phyloP scores from a whole-genome alignment of 1,139 yeast genomes.

The Candida sp. region DNA sequence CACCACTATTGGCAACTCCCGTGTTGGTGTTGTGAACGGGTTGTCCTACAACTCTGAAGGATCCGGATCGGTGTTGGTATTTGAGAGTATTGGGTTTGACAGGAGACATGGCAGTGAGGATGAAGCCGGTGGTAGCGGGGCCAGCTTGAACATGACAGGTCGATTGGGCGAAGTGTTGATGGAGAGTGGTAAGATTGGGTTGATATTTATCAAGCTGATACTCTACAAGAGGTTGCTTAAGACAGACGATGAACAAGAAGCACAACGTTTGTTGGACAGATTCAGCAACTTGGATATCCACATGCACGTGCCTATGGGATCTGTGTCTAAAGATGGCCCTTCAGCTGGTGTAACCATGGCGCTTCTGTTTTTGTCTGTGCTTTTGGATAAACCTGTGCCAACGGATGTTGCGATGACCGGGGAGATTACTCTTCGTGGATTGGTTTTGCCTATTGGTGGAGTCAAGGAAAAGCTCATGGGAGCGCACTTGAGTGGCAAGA shows the following conservation, averaged over 20 bases:
- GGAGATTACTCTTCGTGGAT: slow-evolving; percentile 86
- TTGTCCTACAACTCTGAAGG: slow-evolving; percentile 90
- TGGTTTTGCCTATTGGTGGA: slow-evolving; percentile 91
- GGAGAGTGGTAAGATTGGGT: slow-evolving; percentile 84
- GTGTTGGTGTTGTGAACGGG: slow-evolving; percentile 87
- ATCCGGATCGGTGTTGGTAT: slow-evolving; percentile 80
- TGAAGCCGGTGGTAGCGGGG: slow-evolving; percentile 19
- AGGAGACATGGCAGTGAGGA: slow-evolving; percentile 43
- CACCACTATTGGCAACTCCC: slow-evolving; percentile 32
- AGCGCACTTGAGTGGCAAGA: slow-evolving; percentile 68
- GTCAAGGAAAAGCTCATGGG: slow-evolving; percentile 84
- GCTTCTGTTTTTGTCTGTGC: slow-evolving; percentile 72
- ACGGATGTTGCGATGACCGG: slow-evolving; percentile 90
- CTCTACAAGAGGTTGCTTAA: slow-evolving; percentile 38
- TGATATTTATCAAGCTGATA: slow-evolving; percentile 73
- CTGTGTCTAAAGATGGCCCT: slow-evolving; percentile 91
- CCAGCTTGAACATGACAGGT: slow-evolving; percentile 74
- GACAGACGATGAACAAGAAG: slow-evolving; percentile 9
- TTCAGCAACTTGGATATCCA: slow-evolving; percentile 68
- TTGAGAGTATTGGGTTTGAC: slow-evolving; percentile 74
- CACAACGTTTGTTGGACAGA: slow-evolving; percentile 37
- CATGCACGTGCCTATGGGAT: slow-evolving; percentile 90
- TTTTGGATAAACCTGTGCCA: slow-evolving; percentile 71
- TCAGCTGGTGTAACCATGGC: slow-evolving; percentile 95
- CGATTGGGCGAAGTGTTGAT: slow-evolving; percentile 81